Percentiles rank a stretch among this genome's conserved stretches.
Evolutionary conservation across 129 eudicot genomes (phyloP).

Genomic region (Saposhnikovia divaricata): DNA sequence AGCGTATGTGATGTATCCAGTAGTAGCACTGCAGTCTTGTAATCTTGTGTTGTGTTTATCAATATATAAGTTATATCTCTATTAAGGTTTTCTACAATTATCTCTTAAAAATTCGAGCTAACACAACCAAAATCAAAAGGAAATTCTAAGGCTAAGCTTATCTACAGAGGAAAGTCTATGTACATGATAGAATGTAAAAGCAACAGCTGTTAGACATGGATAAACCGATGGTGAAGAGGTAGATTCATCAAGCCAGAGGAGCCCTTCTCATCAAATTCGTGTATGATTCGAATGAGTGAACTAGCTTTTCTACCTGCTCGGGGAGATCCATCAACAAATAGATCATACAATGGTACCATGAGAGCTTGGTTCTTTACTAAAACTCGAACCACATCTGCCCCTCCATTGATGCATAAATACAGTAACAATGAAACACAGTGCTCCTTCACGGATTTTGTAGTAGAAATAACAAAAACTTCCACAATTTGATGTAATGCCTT

Average conservation of each 20-base stretch:
- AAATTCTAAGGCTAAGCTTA: background rate
- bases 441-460: conserved; percentile 48
- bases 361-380: conserved; percentile 69
- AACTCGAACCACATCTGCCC: conserved; percentile 73
- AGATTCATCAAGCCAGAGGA: conserved; percentile 33
- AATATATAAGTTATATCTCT: too few species aligned
- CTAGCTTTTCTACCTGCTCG: conserved; percentile 60
- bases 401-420: conserved; percentile 53
- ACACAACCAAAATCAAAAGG: conserved; percentile 15
- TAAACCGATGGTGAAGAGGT: conserved; percentile 35
- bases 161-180: conserved; percentile 10
- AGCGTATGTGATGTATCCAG: too few species aligned
- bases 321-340: conserved; percentile 67
- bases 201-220: conserved; percentile 34
- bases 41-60: too few species aligned
- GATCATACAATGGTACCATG: conserved; percentile 60
- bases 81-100: too few species aligned
- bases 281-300: conserved; percentile 58
- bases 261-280: conserved; percentile 47
- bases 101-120: conserved; percentile 67
- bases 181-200: conserved; percentile 1
- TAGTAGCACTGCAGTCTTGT: too few species aligned
- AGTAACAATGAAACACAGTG: conserved; percentile 57
- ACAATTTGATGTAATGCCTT: conserved; percentile 37
- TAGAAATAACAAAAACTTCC: conserved; percentile 36